These are phyloP conservation scores for Viridothelium virens DNA, from an alignment of 495 filamentous ascomycete genomes.

Conservation along the genomic window DNA sequence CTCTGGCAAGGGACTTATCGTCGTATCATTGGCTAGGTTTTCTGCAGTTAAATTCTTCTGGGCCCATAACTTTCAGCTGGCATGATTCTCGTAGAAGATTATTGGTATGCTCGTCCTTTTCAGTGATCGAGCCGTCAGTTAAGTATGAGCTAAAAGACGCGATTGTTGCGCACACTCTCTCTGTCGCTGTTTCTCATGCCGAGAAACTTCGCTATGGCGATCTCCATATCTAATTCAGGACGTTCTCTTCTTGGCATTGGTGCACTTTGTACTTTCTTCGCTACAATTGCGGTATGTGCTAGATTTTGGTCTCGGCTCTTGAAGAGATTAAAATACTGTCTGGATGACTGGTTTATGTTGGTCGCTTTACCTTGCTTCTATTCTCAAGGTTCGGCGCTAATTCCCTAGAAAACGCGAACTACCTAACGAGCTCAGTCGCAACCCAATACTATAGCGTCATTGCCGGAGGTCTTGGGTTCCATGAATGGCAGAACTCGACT, in stretches of 20 bases:
- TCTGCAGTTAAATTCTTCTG: not conserved
- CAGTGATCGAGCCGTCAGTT: too few relatives aligned
- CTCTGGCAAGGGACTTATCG: too few relatives aligned
- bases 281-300: not conserved
- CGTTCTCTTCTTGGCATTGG: not conserved
- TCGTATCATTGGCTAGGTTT: not conserved
- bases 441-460: not conserved
- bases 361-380: conserved; percentile 4
- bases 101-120: too few relatives aligned
- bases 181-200: not conserved
- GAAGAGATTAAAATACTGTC: not conserved
- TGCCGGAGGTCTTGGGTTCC: conserved; percentile 1
- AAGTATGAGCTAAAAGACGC: too few relatives aligned
- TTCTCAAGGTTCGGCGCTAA: not conserved
- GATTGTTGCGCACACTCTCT: too few relatives aligned
- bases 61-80: too few relatives aligned
- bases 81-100: too few relatives aligned
- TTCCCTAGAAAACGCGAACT: not conserved
- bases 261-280: not conserved
- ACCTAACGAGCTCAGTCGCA: not conserved
- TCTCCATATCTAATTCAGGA: not conserved
- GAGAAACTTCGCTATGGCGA: not conserved
- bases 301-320: not conserved
- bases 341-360: not conserved
- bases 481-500: conserved; percentile 5